Evolutionary conservation across 2,329 filamentous ascomycete genomes (phyloP), one percentile per base, ranked within the genome.

Genomic region (Claviceps africana): DNA sequence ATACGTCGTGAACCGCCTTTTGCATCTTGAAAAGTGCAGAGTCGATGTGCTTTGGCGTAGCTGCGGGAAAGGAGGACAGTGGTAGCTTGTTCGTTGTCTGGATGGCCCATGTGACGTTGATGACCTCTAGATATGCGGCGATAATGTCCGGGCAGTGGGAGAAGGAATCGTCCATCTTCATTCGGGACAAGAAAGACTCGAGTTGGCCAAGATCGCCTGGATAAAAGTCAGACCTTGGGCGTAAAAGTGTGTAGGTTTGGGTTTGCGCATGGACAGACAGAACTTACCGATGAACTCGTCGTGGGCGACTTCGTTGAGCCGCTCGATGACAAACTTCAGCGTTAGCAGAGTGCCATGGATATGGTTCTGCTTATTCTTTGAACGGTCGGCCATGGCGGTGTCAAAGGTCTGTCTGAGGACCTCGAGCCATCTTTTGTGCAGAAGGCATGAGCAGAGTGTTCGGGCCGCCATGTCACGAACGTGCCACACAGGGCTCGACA

Each of bases 401-500:
- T 55, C 56, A 10, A 76, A 62, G 2, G 76, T 61, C 15, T 56
- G 54, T 28, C 61, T 62, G 4, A 80, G 61, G 1, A 63, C 62
- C 10, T 59, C 58, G 0, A 75, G 61, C 76, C 78, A 81, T 25
- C 70, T 65, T 3, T 72, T 65, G 19, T 73, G 70, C 2, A 82
- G 64, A 22, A 83, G 66, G 55, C 84, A 80, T 0, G 80, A 81
- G 60, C 79, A 82, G 13, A 87, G 71, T 0, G 86, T 87, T 17
- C 85, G 76, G 0, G 87, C 86, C 1, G 87, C 85, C 64, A 90
- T 88, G 59, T 91, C 86, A 48, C 88, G 75, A 7, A 93, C 79
- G 62, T 89, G 85, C 88, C 88, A 93, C 19, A 88, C 78, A 0
- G 76, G 76, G 56, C 83, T 88, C 11, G 72, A 76, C 3, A 88